Conservation (phyloP, 192 early-diverging fungal species). For the Dimargaris cristalligena region DNA sequence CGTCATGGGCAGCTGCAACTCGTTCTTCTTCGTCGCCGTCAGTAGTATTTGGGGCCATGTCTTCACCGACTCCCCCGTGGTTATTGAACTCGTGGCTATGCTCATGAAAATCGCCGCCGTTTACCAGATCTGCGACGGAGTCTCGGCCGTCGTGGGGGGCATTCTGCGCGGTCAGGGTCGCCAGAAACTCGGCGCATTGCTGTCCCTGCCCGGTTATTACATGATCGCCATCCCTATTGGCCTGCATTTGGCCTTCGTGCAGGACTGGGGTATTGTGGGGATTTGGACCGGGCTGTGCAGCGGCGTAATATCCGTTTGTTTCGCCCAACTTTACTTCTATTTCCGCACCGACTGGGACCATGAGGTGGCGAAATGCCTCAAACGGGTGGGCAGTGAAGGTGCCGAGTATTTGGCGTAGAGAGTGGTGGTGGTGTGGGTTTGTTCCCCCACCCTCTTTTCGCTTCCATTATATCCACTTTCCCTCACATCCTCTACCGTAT, state of each 20-base stretch:
- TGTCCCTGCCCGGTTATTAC: conserved; percentile 29
- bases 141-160: conserved; percentile 39
- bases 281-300: conserved; percentile 41
- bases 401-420: too few species aligned
- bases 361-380: conserved; percentile 21
- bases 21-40: conserved; percentile 27
- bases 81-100: conserved; percentile 16
- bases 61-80: conserved; percentile 23
- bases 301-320: conserved; percentile 19
- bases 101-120: conserved; percentile 18
- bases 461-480: too few species aligned
- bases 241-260: conserved; percentile 30
- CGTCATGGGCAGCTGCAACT: conserved; percentile 34
- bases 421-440: too few species aligned
- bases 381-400: conserved; percentile 12
- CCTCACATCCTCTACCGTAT: too few species aligned
- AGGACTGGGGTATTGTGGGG: conserved; percentile 36
- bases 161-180: conserved; percentile 32
- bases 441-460: too few species aligned
- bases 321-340: conserved; percentile 17
- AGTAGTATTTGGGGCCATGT: conserved; percentile 40
- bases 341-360: conserved; percentile 22
- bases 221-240: conserved; percentile 29
- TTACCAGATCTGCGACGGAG: conserved; percentile 32
- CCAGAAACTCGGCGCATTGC: conserved; percentile 29